Base-by-base conservation (phyloP, 805 yeast species). In the Wickerhamomyces mucosus region DNA sequence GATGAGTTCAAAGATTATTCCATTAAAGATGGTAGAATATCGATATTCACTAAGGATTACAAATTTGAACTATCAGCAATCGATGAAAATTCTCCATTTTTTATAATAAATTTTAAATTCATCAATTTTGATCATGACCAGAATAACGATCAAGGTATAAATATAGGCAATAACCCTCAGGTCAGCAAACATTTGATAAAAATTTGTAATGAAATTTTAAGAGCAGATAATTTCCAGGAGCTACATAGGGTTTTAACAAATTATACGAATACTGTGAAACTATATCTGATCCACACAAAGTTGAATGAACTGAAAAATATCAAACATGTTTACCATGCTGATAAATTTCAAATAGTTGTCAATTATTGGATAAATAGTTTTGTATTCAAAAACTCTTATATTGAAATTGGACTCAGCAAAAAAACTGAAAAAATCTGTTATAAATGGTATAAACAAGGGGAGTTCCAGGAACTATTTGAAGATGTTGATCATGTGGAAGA, bases 41-140 rank as follows among this genome's bases (percentile, higher is more conserved):
- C 69, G 33, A 40, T 50, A 6, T 75, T 82, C 42, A 61, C 68
- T 4, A 66, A 72, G 33, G 78, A 78, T 30, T 85, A 82, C 48
- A 75, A 76, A 50, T 67, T 85, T 12, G 83, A 86, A 16, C 64
- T 88, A n/a, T 82, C 92, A 0, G 75, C 84, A 22, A 76, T 76
- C 6, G 77, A 73, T 44, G 75, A 75, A 16, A 61, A 64, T 23
- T 71, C 85, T 0, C 85, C 85, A 12, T 78, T 81, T 44, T 82
- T 77, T 48, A 65, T 85, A 37, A 80, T 89, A 15, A 89, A 83
- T 50, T 79, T 86, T 54, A 66, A 72, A 34, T 69, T 86, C 34
- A 39, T 31, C 4, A 31, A 35, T 31, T 39, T 39, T 3, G 39
- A 51, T 11, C 41, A 52, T 13, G 63, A 15, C 28, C 41, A 34